These are phyloP conservation scores for Penicillium sp. DNA, from an alignment of 2,329 filamentous ascomycete genomes.

Conservation along the genomic window DNA sequence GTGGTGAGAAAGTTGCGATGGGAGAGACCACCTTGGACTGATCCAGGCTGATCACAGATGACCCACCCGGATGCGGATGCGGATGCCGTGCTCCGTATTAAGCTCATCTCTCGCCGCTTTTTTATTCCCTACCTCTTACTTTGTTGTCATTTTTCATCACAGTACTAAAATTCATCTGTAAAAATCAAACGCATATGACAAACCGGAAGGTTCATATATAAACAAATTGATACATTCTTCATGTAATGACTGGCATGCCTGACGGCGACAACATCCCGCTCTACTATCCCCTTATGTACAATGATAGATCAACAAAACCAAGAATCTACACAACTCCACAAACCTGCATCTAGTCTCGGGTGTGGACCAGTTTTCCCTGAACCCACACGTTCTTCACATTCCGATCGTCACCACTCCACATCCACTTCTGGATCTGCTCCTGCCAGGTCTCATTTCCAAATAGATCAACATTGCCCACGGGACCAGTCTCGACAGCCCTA, in stretches of 20 bases:
- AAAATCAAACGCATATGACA: too few relatives aligned
- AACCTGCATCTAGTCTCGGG: background rate
- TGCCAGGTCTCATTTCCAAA: constrained; percentile 93
- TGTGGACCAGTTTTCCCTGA: constrained; percentile 77
- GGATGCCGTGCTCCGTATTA: too few relatives aligned
- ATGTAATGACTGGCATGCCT: constrained; percentile 3
- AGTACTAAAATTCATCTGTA: too few relatives aligned
- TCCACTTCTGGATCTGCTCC: constrained; percentile 88
- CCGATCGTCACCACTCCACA: constrained; percentile 89
- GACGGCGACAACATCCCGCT: constrained; percentile 1
- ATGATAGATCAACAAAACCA: constrained; percentile 66
- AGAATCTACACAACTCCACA: background rate
- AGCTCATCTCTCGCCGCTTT: too few relatives aligned
- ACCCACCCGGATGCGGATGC: background rate
- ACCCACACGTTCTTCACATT: constrained; percentile 93
- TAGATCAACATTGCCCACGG: constrained; percentile 74
- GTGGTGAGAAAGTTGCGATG: background rate
- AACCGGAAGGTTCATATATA: background rate
- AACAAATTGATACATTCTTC: background rate
- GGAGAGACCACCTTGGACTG: background rate
- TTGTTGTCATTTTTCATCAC: too few relatives aligned
- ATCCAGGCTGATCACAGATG: background rate
- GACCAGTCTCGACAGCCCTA: constrained; percentile 43
- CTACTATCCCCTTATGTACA: constrained; percentile 41
- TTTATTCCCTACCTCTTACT: background rate